Base-by-base conservation (phyloP, 2,329 filamentous ascomycete species). In the Colletotrichum lentis region DNA sequence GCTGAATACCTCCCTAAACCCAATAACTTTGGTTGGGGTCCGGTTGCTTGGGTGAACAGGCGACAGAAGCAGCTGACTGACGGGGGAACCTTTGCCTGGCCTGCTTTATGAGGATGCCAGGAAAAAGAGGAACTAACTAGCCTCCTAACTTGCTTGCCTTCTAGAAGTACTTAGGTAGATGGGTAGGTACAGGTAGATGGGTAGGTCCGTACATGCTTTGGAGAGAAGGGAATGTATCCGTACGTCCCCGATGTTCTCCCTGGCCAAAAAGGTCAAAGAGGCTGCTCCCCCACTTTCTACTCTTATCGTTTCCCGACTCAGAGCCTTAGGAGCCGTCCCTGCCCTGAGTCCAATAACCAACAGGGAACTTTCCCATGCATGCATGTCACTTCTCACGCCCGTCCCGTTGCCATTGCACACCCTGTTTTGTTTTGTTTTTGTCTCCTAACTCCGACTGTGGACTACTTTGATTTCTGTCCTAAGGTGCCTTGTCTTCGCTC, bases 371-470 rank as follows among this genome's bases (percentile, higher is more conserved):
- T 67, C 58, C 60, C 47, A 31, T 31, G 27, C 54, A 67, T 58
- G 53, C 61, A 64, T 64, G 60, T 58, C 64, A 67, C 60, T 58
- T 64, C 64, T 64, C 64, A 64, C 44, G 27, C 61, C 61, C 64
- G 43, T 58, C 53, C 53, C 49, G 11, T 47, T 22, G 52, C 44
- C 46, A 35, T 54, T 54, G 44, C 64, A 67, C 57, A 66, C 54
- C 60, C 68, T 64, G 59, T 57, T 47, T 54, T 41, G 56, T 43
- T 50, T 60, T 58, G n/a, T 35, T 18, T 56, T 62, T 56, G 16
- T 47, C 44, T 44, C 35, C 43, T 24, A 39, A 62, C 62, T 22
- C 43, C 39, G 46, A 62, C 62, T 53, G 59, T 63, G 22, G 31
- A 35, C 31, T 63, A 27, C 46, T 35, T 58, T 58, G 47, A 18